phyloP scores from a whole-genome alignment of 1,284 basidiomycete genomes.

The Heliocybe sulcata region DNA sequence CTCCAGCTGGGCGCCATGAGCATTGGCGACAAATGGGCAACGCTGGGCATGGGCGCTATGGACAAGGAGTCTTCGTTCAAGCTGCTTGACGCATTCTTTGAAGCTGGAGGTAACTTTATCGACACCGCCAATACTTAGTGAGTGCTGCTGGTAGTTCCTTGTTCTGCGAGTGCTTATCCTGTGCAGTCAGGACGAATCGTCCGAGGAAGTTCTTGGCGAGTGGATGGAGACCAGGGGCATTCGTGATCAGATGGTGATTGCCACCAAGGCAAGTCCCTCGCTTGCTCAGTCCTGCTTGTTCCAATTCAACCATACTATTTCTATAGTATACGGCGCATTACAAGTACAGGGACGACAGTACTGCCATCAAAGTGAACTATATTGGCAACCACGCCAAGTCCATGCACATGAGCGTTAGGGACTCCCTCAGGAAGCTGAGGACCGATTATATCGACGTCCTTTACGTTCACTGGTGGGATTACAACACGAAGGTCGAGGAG shows the following conservation, averaged over 20 bases:
- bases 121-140: conserved; percentile 24
- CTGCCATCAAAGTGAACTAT: too few species aligned
- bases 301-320: not conserved
- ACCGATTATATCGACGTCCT: conserved; percentile 36
- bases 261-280: conserved; percentile 36
- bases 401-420: conserved; percentile 23
- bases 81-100: conserved; percentile 24
- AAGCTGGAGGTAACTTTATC: conserved; percentile 25
- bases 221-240: conserved; percentile 44
- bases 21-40: conserved; percentile 38
- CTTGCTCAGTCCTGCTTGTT: not conserved
- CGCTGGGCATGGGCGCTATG: conserved; percentile 15
- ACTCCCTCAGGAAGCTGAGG: conserved; percentile 33
- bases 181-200: conserved; percentile 39
- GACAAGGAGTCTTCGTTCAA: conserved; percentile 22
- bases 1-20: conserved; percentile 44
- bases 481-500: conserved; percentile 34
- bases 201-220: conserved; percentile 48
- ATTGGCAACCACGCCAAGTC: conserved; percentile 29
- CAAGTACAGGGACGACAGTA: too few species aligned
- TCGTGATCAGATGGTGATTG: conserved; percentile 47
- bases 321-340: conserved; percentile 20
- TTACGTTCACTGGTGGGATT: conserved; percentile 41
- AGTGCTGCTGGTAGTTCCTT: not conserved
- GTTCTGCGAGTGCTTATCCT: too few species aligned